These are phyloP conservation scores for Talaromyces sp. DNA, from an alignment of 2,329 filamentous ascomycete genomes.

Conservation along the genomic window DNA sequence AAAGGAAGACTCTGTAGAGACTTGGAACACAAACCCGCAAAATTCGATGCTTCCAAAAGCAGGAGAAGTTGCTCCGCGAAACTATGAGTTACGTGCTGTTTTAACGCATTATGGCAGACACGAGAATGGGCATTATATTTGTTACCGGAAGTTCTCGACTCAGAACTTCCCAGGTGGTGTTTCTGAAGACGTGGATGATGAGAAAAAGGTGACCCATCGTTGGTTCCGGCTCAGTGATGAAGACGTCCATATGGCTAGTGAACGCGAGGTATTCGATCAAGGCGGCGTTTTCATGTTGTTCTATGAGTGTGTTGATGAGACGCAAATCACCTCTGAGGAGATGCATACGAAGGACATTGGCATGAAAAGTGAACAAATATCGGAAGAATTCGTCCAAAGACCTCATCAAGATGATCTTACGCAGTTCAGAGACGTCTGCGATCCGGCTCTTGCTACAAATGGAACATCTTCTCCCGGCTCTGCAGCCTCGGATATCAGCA, in stretches of 20 bases:
- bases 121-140: conserved; percentile 94
- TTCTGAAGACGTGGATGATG: conserved; percentile 32
- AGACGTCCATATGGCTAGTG: conserved; percentile 69
- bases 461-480: conserved; percentile 2
- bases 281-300: conserved; percentile 95
- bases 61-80: conserved; percentile 47
- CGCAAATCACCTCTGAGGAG: neutral
- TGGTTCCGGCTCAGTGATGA: conserved; percentile 96
- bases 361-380: neutral
- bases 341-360: neutral
- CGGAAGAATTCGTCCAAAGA: too few relatives aligned
- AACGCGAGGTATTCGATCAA: conserved; percentile 69
- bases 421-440: too few relatives aligned
- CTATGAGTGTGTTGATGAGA: conserved; percentile 69
- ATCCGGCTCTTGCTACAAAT: neutral
- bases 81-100: conserved; percentile 77
- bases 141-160: conserved; percentile 69
- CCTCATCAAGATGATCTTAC: too few relatives aligned
- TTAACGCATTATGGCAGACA: conserved; percentile 87
- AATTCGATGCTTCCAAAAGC: conserved; percentile 69
- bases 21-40: conserved; percentile 67
- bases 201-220: conserved; percentile 45
- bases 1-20: conserved; percentile 51
- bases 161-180: conserved; percentile 33
- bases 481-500: neutral